Evolutionary conservation across 225 moss, liverwort and hornwort species (phyloP), one percentile per base, ranked within the genome.

Genomic region (Bryoerythrophyllum caledonicum): DNA sequence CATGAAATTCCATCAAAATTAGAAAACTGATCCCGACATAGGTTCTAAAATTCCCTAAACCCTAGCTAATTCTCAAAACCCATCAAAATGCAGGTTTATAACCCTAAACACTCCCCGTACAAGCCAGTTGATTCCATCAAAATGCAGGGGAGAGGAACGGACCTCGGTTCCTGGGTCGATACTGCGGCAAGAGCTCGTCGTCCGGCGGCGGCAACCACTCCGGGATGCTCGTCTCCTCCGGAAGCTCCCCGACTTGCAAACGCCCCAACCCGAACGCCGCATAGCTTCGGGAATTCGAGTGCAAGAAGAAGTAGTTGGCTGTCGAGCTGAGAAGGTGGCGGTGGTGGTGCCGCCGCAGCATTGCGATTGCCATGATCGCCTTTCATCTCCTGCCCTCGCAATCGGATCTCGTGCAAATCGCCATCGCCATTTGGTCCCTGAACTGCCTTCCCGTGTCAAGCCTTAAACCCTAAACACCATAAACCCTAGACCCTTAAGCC

Each of bases 171-270:
- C 54, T 85, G 20, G 70, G 20, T 34, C 72, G 55, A 9, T 51
- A 61, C 56, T 63, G 79, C 59, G 77, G 81, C 17, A 63, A 68
- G n/a, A 84, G 69, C 11, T 59, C 72, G 23, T 76, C 75, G 27
- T 76, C 75, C 16, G 69, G 63, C 17, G 87, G 87, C 56, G 87
- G 87, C 68, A 80, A 60, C 87, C 87, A 87, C 60, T 75, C 52
- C 32, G 71, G 75, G 44, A 55, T 21, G 28, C 35, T 28, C 3
- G 0, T 46, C 52, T 76, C 38, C 8, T 40, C 44, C 16, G 84
- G 84, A 28, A 87, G 68, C 70, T 87, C 87, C 46, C 87, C 87
- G 38, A 82, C 37, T 72, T 87, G 87, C 72, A 87, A 34, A 35
- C 82, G 74, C 71, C 87, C 87, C 67, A 87, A 66, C 60, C 87